A percentile compares a stretch with the other conserved stretches of the same genome.
Conservation (phyloP, 208 protist genomes). For the Acanthamoeba divionensis region DNA sequence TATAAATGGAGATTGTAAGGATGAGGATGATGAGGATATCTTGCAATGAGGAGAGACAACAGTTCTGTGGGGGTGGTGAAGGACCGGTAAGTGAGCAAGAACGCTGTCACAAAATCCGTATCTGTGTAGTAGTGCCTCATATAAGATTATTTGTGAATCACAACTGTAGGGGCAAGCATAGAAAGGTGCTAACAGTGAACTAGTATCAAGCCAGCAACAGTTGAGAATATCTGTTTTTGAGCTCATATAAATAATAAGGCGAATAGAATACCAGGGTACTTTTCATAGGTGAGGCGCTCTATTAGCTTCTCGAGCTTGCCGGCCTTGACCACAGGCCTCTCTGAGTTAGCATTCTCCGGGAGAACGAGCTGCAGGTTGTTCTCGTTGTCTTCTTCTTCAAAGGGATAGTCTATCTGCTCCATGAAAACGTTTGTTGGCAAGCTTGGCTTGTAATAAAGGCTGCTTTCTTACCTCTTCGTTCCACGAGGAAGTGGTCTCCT, state of each 20-base stretch:
- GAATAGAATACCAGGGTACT: neutral
- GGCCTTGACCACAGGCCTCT: conserved; percentile 19
- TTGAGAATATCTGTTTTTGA: too few relatives aligned
- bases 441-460: too few relatives aligned
- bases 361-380: neutral
- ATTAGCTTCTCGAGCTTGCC: conserved; percentile 51
- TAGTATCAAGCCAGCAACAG: too few relatives aligned
- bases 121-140: neutral
- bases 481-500: too few relatives aligned
- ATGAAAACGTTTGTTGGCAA: too few relatives aligned
- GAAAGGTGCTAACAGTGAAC: too few relatives aligned
- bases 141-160: too few relatives aligned
- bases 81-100: conserved; percentile 53
- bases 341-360: neutral
- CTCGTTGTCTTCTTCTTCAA: neutral
- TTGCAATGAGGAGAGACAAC: neutral
- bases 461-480: too few relatives aligned
- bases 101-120: conserved; percentile 25
- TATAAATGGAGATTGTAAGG: too few relatives aligned
- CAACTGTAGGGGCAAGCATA: too few relatives aligned
- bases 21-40: neutral
- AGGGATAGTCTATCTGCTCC: neutral
- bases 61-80: conserved; percentile 46
- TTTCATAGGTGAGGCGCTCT: conserved; percentile 25
- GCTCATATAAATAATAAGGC: too few relatives aligned